A percentile compares a stretch with the other conserved stretches of the same genome.
Evolutionary conservation across 1,139 yeast genomes (phyloP).

Genomic region (Hyphopichia buzzinii): DNA sequence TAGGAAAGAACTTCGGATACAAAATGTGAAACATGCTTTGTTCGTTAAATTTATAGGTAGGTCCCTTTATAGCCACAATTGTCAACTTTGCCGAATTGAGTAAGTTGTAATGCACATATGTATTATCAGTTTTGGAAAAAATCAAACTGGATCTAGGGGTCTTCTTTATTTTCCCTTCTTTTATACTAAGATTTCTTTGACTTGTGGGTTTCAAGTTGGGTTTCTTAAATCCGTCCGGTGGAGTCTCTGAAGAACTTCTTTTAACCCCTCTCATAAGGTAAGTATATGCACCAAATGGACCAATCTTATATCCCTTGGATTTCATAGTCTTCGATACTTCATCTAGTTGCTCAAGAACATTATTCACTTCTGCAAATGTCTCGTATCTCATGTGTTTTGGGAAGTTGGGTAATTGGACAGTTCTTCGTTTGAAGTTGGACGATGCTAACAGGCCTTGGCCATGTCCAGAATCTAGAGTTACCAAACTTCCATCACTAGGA

Average conservation of each 20-base stretch:
- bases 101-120: conserved; percentile 38
- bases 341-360: conserved; percentile 28
- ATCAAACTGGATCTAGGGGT: conserved; percentile 7
- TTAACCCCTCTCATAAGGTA: conserved; percentile 7
- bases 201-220: neutral
- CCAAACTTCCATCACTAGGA: conserved; percentile 16
- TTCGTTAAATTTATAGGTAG: conserved; percentile 34
- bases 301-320: conserved; percentile 15
- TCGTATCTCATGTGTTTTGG: conserved; percentile 31
- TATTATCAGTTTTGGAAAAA: conserved; percentile 22
- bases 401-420: conserved; percentile 33
- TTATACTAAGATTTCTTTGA: neutral
- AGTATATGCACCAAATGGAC: conserved; percentile 31
- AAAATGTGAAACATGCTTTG: conserved; percentile 48
- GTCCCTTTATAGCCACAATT: conserved; percentile 43
- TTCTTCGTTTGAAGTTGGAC: conserved; percentile 32
- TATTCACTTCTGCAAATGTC: conserved; percentile 30
- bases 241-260: neutral
- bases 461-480: conserved; percentile 16
- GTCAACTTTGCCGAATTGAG: conserved; percentile 40
- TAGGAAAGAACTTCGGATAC: conserved; percentile 47
- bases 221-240: neutral
- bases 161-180: neutral
- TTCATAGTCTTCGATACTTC: conserved; percentile 3
- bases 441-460: conserved; percentile 8